A percentile compares a stretch with the other conserved stretches of the same genome.
Conservation (phyloP, 352 stramenopile species). For the Phytopythium oedochilum region DNA sequence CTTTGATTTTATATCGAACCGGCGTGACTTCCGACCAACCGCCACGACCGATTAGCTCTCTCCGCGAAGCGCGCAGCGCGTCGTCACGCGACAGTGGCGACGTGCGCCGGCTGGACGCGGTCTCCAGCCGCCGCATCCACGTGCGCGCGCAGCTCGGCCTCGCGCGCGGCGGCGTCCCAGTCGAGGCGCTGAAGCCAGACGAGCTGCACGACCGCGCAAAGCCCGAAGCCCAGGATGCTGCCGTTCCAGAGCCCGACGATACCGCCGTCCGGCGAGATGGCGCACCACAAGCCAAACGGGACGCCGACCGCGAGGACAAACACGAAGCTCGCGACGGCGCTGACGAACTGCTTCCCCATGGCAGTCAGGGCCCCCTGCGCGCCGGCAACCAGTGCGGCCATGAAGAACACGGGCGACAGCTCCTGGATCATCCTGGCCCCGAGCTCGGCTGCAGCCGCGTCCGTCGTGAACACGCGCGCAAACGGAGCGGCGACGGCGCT, state of each 20-base stretch:
- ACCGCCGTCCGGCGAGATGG: slow-evolving; percentile 8
- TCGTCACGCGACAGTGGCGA: neutral
- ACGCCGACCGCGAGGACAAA: slow-evolving; percentile 9
- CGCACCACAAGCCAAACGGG: slow-evolving; percentile 13
- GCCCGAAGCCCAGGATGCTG: slow-evolving; percentile 9
- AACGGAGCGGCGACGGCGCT: slow-evolving; percentile 7
- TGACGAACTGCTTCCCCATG: slow-evolving; percentile 8
- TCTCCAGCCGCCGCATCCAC: neutral
- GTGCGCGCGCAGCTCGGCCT: slow-evolving; percentile 4
- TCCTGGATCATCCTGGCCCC: slow-evolving; percentile 1
- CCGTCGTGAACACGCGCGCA: slow-evolving; percentile 7
- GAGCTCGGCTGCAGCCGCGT: neutral
- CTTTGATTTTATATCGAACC: too few relatives aligned
- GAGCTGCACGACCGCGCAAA: slow-evolving; percentile 9
- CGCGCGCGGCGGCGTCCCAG: slow-evolving; percentile 9
- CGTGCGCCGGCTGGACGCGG: neutral
- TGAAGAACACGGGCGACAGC: slow-evolving; percentile 2
- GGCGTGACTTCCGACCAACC: too few relatives aligned
- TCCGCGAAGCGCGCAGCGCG: too few relatives aligned
- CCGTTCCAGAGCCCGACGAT: slow-evolving; percentile 21
- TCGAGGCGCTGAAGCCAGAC: slow-evolving; percentile 10
- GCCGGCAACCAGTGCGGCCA: neutral
- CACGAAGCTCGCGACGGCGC: slow-evolving; percentile 2
- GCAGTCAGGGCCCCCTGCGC: slow-evolving; percentile 5
- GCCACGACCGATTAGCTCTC: too few relatives aligned